Base-by-base conservation (phyloP, 768 basidiomycete genomes). In the Sarcomyxa edulis region DNA sequence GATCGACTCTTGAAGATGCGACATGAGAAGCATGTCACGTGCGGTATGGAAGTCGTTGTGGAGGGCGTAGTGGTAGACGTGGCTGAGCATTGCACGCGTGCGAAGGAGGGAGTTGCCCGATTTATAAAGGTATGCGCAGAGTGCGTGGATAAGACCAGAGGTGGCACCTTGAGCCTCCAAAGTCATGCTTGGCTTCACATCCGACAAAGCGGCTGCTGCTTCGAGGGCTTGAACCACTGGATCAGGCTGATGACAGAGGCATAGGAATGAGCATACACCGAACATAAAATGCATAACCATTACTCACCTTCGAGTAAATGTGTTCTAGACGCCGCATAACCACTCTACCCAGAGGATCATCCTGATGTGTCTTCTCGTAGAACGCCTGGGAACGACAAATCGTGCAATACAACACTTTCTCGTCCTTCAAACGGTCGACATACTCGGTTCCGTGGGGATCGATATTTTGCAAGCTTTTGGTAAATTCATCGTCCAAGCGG, bases 361-460 rank as follows among this genome's bases (percentile, higher is more conserved):
- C 65, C 60, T 84, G 81, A 19, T 71, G 66, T 12, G 80, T 84
- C 50, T 74, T 76, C 67, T 96, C 93, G 61, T 95, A 98, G 54
- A 92, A 83, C 7, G 83, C 78, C 60, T 97, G 91, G 0, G 93
- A 85, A 35, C 88, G 85, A 60, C 89, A 91, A 48, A 99, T 90
- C 22, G 91, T 93, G 56, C 80, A 77, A 60, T 98, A 99, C 16
- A 99, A 74, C 11, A 83, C 81, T 54, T 92, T 90, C 66, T 98
- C 97, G 55, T 98, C 93, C 63, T 92, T 92, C 41, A 99, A 68
- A 33, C 96, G 78, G 55, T 97, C 96, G 30, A 99, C 86, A 55
- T 99, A 99, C 60, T 99, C 96, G n/a, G 88, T 91, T 2, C 96
- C 93, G 56, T 99, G 96, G 6, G 96, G 95, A 53, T 99, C 96